Base-by-base conservation (phyloP, 192 early-diverging fungal species). In the Phycomyces blakesleeanus region DNA sequence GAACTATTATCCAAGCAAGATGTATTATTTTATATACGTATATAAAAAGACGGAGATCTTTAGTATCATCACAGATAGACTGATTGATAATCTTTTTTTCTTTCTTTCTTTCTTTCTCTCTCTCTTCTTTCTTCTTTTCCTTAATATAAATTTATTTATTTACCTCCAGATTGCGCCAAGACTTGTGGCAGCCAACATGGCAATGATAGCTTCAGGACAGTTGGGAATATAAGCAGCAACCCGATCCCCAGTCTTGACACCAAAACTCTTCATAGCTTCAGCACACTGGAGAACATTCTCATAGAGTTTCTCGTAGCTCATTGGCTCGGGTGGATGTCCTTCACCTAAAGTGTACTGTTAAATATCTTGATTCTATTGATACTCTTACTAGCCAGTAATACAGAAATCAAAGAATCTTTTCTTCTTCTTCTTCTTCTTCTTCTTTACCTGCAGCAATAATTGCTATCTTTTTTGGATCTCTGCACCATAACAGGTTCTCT, bases 171-270 rank as follows among this genome's bases (percentile, higher is more conserved):
- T 88, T 16, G 93, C 93, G 27, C 96, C 94, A 55, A 95, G 80
- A 58, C 88, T 89, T 5, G 85, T 77, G 1, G 89, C 79, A 0
- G 91, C 91, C 22, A 93, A 72, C 83, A 93, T 90, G 9, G 85
- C 83, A 34, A 90, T 71, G 10, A 95, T 86, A 0, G 94, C 87
- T 55, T 97, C 92, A 5, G 84, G 66, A 38, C 88, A 88, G 72
- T 97, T 97, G 29, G 95, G 86, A 44, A 95, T 83, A 69, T 96
- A 97, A 0, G 85, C 97, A 21, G 87, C 90, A 14, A 97, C 83
- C 22, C 94, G 82, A 67, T 97, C 95, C 6, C 91, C 94, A n/a
- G 74, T 63, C 41, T 68, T 69, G 8, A 98, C 72, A 8, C 96
- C 96, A 5, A 76, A 44, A 4, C 39, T 59, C 38, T 85, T 82